A percentile compares a stretch with the other conserved stretches of the same genome.
These are phyloP conservation scores for Trametes hirsuta DNA, from an alignment of 1,284 basidiomycete species.

Conservation along the genomic window DNA sequence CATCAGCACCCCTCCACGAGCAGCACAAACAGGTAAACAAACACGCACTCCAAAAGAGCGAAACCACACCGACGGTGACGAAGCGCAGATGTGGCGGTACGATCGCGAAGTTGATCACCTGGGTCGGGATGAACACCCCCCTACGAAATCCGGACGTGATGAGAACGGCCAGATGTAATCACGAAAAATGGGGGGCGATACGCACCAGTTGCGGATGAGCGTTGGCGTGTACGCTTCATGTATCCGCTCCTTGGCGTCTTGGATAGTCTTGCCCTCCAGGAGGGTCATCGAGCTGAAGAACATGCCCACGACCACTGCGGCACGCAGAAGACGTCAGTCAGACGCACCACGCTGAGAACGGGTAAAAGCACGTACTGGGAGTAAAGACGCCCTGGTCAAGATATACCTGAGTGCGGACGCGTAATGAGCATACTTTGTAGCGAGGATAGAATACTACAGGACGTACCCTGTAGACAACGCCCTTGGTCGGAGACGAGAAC, in stretches of 20 bases:
- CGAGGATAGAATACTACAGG: background rate
- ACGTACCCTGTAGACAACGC: slow-evolving; percentile 62
- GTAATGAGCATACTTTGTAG: background rate
- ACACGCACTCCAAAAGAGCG: slow-evolving; percentile 85
- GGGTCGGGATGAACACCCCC: slow-evolving; percentile 80
- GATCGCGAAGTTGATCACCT: slow-evolving; percentile 80
- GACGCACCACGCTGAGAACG: background rate
- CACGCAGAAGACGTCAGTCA: background rate
- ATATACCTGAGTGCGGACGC: slow-evolving; percentile 56
- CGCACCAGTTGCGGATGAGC: slow-evolving; percentile 73
- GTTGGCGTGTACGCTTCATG: slow-evolving; percentile 67
- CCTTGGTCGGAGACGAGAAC: slow-evolving; percentile 59
- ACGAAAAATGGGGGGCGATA: background rate
- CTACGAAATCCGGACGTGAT: slow-evolving; percentile 35
- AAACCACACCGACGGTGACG: slow-evolving; percentile 76
- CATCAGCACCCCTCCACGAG: slow-evolving; percentile 3
- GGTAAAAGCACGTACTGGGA: slow-evolving; percentile 47
- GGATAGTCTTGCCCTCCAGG: slow-evolving; percentile 66
- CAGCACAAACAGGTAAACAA: background rate
- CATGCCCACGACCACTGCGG: slow-evolving; percentile 62
- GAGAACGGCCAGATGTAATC: too few relatives aligned
- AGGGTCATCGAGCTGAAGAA: slow-evolving; percentile 79
- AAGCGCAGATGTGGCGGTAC: slow-evolving; percentile 84
- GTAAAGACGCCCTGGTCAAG: slow-evolving; percentile 76
- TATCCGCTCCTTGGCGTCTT: slow-evolving; percentile 59